These are phyloP conservation scores for Schizopora paradoxa DNA, from an alignment of 1,284 basidiomycete species.

Conservation along the genomic window DNA sequence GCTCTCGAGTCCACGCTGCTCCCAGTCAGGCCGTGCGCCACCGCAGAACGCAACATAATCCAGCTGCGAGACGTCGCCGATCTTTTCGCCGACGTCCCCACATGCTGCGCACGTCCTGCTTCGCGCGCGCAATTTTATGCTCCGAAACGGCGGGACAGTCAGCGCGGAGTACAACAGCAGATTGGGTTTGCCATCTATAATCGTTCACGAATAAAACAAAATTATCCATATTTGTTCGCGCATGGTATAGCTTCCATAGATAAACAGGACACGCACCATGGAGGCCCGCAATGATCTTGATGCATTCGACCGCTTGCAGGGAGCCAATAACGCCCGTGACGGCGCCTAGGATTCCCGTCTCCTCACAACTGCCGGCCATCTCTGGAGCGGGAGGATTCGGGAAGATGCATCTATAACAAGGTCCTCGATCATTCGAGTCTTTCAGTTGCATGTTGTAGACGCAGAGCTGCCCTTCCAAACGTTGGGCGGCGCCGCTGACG, in stretches of 20 bases:
- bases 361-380: conserved; percentile 76
- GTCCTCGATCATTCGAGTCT: conserved; percentile 43
- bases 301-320: conserved; percentile 85
- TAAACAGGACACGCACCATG: conserved; percentile 47
- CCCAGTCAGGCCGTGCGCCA: conserved; percentile 59
- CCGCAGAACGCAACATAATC: conserved; percentile 83
- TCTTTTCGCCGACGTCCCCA: conserved; percentile 39
- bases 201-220: background rate
- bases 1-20: conserved; percentile 41
- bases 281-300: conserved; percentile 74
- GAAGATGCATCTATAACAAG: conserved; percentile 95
- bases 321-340: conserved; percentile 91
- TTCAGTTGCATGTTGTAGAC: conserved; percentile 59
- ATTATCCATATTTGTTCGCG: too few species aligned
- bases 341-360: conserved; percentile 85
- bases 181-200: conserved; percentile 50
- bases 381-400: conserved; percentile 66
- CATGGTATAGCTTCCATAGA: conserved; percentile 5
- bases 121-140: conserved; percentile 70
- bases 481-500: conserved; percentile 90
- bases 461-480: conserved; percentile 87
- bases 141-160: conserved; percentile 68
- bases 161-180: conserved; percentile 75
- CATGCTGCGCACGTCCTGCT: conserved; percentile 62
- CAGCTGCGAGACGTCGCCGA: conserved; percentile 43